A percentile compares a stretch with the other conserved stretches of the same genome.
Conservation (phyloP, 2,329 filamentous ascomycete species). For the Ophiostoma triangulosporum region DNA sequence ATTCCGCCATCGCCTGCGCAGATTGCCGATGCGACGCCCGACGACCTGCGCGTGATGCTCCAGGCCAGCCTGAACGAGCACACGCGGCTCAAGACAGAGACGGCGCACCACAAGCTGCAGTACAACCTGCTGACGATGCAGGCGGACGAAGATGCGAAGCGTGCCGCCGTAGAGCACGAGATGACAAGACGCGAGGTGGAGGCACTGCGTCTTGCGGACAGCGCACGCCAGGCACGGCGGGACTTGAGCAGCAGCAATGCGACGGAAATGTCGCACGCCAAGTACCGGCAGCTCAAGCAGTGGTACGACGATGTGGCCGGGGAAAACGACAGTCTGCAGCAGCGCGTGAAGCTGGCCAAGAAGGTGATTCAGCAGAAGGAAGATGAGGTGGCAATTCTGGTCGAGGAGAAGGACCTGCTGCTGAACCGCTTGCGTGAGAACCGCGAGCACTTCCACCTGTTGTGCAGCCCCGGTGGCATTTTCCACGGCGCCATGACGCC, state of each 20-base stretch:
- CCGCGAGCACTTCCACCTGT: slow-evolving; percentile 67
- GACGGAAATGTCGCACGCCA: slow-evolving; percentile 36
- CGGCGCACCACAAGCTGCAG: slow-evolving; percentile 82
- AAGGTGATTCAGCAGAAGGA: slow-evolving; percentile 67
- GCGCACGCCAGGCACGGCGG: slow-evolving; percentile 46
- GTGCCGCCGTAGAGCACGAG: slow-evolving; percentile 80
- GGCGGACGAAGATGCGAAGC: slow-evolving; percentile 70
- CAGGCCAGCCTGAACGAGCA: slow-evolving; percentile 42
- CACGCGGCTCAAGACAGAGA: slow-evolving; percentile 58
- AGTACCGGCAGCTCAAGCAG: slow-evolving; percentile 48
- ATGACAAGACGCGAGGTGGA: slow-evolving; percentile 84
- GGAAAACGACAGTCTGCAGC: slow-evolving; percentile 50
- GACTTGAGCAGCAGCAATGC: slow-evolving; percentile 32
- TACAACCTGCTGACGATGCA: slow-evolving; percentile 74
- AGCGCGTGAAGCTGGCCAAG: slow-evolving; percentile 59
- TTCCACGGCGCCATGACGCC: slow-evolving; percentile 51
- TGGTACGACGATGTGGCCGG: slow-evolving; percentile 53
- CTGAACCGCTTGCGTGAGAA: slow-evolving; percentile 80
- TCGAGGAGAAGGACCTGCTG: slow-evolving; percentile 64
- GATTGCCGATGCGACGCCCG: slow-evolving; percentile 37
- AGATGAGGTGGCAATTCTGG: slow-evolving; percentile 54
- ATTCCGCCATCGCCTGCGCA: slow-evolving; percentile 33
- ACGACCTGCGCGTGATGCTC: slow-evolving; percentile 44
- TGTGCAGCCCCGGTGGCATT: slow-evolving; percentile 61
- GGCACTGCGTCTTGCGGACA: slow-evolving; percentile 62